These are phyloP conservation scores for Diaporthe citri DNA, from an alignment of 2,329 filamentous ascomycete genomes.

Conservation along the genomic window DNA sequence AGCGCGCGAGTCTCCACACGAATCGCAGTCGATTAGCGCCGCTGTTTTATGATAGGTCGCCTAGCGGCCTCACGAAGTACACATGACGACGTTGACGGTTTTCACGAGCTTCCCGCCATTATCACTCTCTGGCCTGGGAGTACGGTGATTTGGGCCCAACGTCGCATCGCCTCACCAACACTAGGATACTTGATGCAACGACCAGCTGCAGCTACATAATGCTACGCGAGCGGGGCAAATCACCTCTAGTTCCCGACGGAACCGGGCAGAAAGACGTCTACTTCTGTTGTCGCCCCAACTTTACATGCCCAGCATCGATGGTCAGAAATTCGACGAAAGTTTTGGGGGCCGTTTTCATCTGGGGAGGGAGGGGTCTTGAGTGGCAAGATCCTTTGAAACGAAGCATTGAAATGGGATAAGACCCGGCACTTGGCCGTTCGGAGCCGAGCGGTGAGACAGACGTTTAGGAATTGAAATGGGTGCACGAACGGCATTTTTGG, in stretches of 20 bases:
- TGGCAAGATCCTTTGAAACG: constrained; percentile 8
- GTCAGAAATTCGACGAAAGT: constrained; percentile 10
- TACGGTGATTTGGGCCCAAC: neutral
- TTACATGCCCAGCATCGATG: constrained; percentile 15
- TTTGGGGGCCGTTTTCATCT: constrained; percentile 32
- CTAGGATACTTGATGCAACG: constrained; percentile 17
- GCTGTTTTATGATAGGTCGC: constrained; percentile 26
- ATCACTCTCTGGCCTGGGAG: constrained; percentile 14
- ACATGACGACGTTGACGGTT: constrained; percentile 29
- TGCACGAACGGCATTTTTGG: constrained; percentile 13
- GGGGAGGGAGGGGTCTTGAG: constrained; percentile 3
- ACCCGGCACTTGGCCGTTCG: constrained; percentile 17
- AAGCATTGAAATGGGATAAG: constrained; percentile 15
- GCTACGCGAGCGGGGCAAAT: neutral
- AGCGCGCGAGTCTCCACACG: constrained; percentile 31
- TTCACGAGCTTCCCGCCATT: constrained; percentile 20
- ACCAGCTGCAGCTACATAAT: constrained; percentile 4
- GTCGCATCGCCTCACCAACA: constrained; percentile 10
- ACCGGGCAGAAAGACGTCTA: neutral
- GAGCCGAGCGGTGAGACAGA: neutral
- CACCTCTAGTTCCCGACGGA: neutral
- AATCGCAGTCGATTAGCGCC: constrained; percentile 41
- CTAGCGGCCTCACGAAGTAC: constrained; percentile 25
- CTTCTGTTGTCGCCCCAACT: neutral
- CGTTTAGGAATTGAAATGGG: neutral